A percentile compares a stretch with the other conserved stretches of the same genome.
phyloP scores from a whole-genome alignment of 768 basidiomycete species.

The Tremella fuciformis region DNA sequence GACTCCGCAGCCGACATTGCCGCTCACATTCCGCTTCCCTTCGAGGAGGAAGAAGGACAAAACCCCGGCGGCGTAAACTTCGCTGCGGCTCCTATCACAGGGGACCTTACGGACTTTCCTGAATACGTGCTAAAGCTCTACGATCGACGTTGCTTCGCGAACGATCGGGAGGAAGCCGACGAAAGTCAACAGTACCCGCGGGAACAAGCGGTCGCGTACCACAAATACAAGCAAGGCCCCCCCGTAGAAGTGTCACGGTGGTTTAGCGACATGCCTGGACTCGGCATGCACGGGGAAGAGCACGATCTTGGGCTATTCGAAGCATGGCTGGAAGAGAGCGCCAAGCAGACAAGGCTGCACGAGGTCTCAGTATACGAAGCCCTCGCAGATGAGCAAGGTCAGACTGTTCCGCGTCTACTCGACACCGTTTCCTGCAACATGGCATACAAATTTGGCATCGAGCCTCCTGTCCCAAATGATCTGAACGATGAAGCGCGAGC shows the following conservation, averaged over 20 bases:
- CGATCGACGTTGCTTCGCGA: slow-evolving; percentile 3
- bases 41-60: too few species aligned
- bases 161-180: background rate
- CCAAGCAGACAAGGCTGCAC: background rate
- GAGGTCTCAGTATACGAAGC: slow-evolving; percentile 7
- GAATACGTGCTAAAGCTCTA: slow-evolving; percentile 12
- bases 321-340: background rate
- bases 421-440: background rate
- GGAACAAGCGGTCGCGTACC: background rate
- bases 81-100: too few species aligned
- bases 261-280: too few species aligned
- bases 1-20: too few species aligned
- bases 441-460: background rate
- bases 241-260: too few species aligned
- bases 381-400: slow-evolving; percentile 3
- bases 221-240: too few species aligned
- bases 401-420: slow-evolving; percentile 1
- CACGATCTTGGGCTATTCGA: background rate
- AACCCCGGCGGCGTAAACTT: too few species aligned
- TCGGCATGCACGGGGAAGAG: background rate
- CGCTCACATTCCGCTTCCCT: too few species aligned
- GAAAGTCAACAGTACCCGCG: background rate
- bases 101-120: too few species aligned
- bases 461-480: background rate
- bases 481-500: too few species aligned